Evolutionary conservation across 1,139 yeast genomes (phyloP).

Genomic region (Suhomyces ambrosiae): DNA sequence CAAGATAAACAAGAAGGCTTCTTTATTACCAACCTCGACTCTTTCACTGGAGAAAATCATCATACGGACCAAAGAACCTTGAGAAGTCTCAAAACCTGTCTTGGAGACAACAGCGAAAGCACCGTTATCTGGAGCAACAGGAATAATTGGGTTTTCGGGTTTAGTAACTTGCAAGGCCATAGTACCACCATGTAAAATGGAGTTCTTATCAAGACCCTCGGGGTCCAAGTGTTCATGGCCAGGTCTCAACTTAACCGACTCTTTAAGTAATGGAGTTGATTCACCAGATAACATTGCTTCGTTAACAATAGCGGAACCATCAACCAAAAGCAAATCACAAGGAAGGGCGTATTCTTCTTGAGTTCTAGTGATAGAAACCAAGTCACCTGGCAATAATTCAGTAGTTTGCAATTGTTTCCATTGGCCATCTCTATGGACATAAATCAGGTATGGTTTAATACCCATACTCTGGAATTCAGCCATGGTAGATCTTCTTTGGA

Average conservation of each 20-base stretch:
- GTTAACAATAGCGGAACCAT: slow-evolving; percentile 90
- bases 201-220: slow-evolving; percentile 86
- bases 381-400: slow-evolving; percentile 86
- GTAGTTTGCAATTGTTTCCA: slow-evolving; percentile 77
- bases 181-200: slow-evolving; percentile 94
- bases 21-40: slow-evolving; percentile 94
- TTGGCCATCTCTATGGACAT: slow-evolving; percentile 65
- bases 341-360: slow-evolving; percentile 92
- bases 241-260: slow-evolving; percentile 85
- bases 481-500: slow-evolving; percentile 94
- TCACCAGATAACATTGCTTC: slow-evolving; percentile 99
- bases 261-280: slow-evolving; percentile 93
- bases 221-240: slow-evolving; percentile 64
- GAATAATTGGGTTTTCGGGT: slow-evolving; percentile 54
- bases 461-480: slow-evolving; percentile 97
- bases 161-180: slow-evolving; percentile 88
- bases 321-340: slow-evolving; percentile 86
- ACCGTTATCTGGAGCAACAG: slow-evolving; percentile 84
- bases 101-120: slow-evolving; percentile 88
- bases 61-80: slow-evolving; percentile 95
- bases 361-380: slow-evolving; percentile 85
- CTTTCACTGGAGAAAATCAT: slow-evolving; percentile 98
- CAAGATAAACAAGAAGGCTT: slow-evolving; percentile 87
- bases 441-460: slow-evolving; percentile 81
- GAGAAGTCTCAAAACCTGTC: slow-evolving; percentile 97